Base-by-base conservation (phyloP, 345 rosid species). In the Acer campestre region DNA sequence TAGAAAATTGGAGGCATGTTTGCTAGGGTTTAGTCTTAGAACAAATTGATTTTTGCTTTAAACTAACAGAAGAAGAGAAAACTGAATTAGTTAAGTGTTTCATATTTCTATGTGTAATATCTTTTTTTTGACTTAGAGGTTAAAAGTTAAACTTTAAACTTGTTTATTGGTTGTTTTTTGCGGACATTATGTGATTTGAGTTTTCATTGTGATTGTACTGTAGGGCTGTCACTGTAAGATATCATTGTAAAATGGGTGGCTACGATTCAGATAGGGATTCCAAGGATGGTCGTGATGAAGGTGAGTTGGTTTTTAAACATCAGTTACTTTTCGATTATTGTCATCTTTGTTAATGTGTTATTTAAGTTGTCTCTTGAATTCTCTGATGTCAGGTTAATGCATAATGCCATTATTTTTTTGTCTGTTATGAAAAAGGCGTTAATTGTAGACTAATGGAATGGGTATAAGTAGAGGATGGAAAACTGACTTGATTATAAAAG, bases 271-370 rank as follows among this genome's bases (percentile, higher is more conserved):
- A 79, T 31, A 75, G 84, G 65, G 79, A 76, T 69, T 88, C 87
- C 14, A 78, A 80, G 44, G 88, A 87, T 67, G 84, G 81, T 20
- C 78, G 65, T n/a, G 86, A 82, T 66, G 89, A 88, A 59, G 89
- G 89, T 88, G 61, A 55, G 75, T 53, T 64, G 66, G 66, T 68
- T 63, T 53, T 27, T 65, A 73, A 18, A 40, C 18, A 8, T 7
- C 22, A 53, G 23, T 40, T 4, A 18, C 1, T 38, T 67, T 76
- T 56, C 20, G n/a, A 17, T 58, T 69, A 29, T 14, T 46, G 48
- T 75, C 40, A 23, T 53, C 9, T 35, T 49, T 48, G 17, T 48
- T 55, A 18, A 27, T 76, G 23, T 44, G 17, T 18, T 40, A 23
- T 55, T 46, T 61, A 74, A 42, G 51, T 59, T 72, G 27, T 35